Evolutionary conservation across 352 stramenopile genomes (phyloP).

Genomic region (Pythium pyrilobum): DNA sequence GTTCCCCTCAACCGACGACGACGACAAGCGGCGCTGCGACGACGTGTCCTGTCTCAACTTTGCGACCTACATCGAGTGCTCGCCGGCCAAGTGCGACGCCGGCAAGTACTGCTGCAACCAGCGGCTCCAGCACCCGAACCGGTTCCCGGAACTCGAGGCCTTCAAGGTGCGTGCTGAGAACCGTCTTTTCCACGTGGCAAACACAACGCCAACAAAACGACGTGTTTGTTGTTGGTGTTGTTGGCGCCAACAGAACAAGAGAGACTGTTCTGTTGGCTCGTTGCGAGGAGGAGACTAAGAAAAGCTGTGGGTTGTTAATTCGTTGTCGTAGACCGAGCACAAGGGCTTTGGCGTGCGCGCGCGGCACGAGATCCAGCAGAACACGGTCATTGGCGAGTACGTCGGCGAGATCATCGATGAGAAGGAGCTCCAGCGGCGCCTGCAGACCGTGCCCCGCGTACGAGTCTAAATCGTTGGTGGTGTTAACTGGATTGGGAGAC

Average conservation of each 20-base stretch:
- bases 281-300: not conserved
- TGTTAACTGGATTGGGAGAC: not conserved
- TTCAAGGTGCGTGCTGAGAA: slow-evolving; percentile 56
- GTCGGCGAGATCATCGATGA: slow-evolving; percentile 91
- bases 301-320: not conserved
- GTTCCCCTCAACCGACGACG: slow-evolving; percentile 31
- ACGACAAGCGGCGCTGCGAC: slow-evolving; percentile 48
- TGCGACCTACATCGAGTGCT: slow-evolving; percentile 83
- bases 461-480: not conserved
- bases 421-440: slow-evolving; percentile 58
- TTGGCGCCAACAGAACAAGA: too few species aligned
- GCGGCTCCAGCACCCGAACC: slow-evolving; percentile 63
- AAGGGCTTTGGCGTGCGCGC: slow-evolving; percentile 87
- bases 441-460: slow-evolving; percentile 55
- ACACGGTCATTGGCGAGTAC: slow-evolving; percentile 85
- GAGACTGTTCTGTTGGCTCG: not conserved
- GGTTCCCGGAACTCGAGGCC: slow-evolving; percentile 56
- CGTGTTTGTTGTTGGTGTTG: not conserved
- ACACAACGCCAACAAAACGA: not conserved
- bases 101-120: slow-evolving; percentile 62
- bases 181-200: not conserved
- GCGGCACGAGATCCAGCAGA: slow-evolving; percentile 46
- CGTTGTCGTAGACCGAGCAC: slow-evolving; percentile 36
- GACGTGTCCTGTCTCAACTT: slow-evolving; percentile 89
- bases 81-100: slow-evolving; percentile 31